Percentiles rank a stretch among this genome's conserved stretches.
Conservation (phyloP, 805 yeast species). For the Cyberlindnera bimundalis region DNA sequence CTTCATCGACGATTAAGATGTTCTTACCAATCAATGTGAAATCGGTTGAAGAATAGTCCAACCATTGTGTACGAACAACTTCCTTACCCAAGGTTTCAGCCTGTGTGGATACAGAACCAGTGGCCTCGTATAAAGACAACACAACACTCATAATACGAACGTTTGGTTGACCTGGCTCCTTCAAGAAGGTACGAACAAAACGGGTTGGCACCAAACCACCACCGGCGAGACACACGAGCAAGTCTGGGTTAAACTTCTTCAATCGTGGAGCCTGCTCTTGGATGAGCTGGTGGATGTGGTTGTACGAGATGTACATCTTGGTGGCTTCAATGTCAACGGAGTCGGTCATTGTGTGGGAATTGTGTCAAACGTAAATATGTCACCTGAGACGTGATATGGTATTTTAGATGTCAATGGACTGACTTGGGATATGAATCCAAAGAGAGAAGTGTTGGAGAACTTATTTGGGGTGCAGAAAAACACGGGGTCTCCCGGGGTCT, state of each 20-base stretch:
- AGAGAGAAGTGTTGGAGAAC: too few species aligned
- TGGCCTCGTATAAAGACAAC: constrained; percentile 83
- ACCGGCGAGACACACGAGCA: constrained; percentile 94
- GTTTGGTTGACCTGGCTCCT: constrained; percentile 83
- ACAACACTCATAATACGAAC: constrained; percentile 94
- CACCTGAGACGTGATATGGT: too few species aligned
- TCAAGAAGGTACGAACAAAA: constrained; percentile 87
- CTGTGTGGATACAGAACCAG: constrained; percentile 54
- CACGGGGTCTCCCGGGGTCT: background rate
- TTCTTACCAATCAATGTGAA: constrained; percentile 63
- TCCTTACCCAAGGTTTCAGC: constrained; percentile 60
- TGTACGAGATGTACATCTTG: constrained; percentile 75
- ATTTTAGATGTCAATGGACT: too few species aligned
- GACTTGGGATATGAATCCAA: background rate
- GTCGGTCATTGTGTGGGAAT: constrained; percentile 21
- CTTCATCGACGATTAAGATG: constrained; percentile 76
- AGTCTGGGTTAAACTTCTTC: constrained; percentile 75
- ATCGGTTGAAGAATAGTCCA: constrained; percentile 63
- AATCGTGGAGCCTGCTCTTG: constrained; percentile 60
- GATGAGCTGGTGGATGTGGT: constrained; percentile 74
- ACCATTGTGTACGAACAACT: constrained; percentile 81
- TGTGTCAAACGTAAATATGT: background rate
- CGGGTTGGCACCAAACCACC: constrained; percentile 98
- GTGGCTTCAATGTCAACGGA: constrained; percentile 22
- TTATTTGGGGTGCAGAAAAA: too few species aligned